A percentile compares a stretch with the other conserved stretches of the same genome.
phyloP scores from a whole-genome alignment of 768 basidiomycete species.

The Hygrocybe punicea region DNA sequence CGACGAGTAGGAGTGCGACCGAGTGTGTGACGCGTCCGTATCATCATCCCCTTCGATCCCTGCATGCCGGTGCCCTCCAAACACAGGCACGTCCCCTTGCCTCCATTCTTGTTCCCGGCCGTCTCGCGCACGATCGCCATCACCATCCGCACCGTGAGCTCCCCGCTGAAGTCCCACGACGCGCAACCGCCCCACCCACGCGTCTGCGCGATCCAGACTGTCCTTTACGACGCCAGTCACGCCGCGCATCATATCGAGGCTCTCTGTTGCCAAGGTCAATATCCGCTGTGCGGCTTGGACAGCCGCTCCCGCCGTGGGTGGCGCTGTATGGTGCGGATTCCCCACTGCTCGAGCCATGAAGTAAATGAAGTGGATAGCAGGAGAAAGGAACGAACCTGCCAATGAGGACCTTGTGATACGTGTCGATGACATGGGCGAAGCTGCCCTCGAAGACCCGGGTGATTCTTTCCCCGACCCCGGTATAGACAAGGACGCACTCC shows the following conservation, averaged over 20 bases:
- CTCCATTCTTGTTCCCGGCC: background rate
- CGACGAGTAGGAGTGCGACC: background rate
- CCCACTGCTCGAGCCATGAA: background rate
- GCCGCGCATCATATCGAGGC: constrained; percentile 86
- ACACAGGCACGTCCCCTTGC: background rate
- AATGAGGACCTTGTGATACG: constrained; percentile 9
- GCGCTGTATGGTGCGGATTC: constrained; percentile 15
- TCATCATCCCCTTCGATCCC: background rate
- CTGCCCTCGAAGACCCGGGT: constrained; percentile 34
- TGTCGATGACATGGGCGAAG: constrained; percentile 30
- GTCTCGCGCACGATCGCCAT: background rate
- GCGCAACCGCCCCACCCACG: constrained; percentile 83
- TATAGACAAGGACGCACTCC: constrained; percentile 20
- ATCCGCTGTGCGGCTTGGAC: constrained; percentile 76
- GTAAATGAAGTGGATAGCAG: background rate
- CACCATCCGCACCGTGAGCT: constrained; percentile 13
- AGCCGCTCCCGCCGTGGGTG: constrained; percentile 49
- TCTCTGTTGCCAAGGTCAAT: constrained; percentile 82
- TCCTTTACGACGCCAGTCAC: constrained; percentile 88
- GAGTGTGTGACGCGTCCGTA: background rate
- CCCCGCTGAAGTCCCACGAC: constrained; percentile 63
- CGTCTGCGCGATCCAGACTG: constrained; percentile 81
- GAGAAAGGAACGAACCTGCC: constrained; percentile 6
- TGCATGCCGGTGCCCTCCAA: no score
- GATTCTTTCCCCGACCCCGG: constrained; percentile 13